A percentile compares a stretch with the other conserved stretches of the same genome.
These are phyloP conservation scores for Geotrichum fermentans DNA, from an alignment of 1,139 yeast genomes.

Conservation along the genomic window DNA sequence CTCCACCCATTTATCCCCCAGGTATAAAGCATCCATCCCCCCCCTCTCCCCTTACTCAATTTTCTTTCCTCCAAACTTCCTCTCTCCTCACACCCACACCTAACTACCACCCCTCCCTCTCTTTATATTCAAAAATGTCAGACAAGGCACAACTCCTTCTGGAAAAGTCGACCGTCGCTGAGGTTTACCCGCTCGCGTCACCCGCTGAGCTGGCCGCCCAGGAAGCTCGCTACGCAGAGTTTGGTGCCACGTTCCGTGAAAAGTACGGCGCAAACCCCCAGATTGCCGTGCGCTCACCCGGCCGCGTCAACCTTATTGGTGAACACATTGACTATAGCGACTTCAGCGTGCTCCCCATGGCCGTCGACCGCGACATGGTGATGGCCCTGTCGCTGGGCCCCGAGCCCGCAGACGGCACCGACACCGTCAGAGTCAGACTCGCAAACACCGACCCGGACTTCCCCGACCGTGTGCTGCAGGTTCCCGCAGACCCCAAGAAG, in stretches of 20 bases:
- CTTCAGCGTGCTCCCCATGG: slow-evolving; percentile 72
- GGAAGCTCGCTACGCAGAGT: slow-evolving; percentile 9
- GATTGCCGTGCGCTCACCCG: slow-evolving; percentile 61
- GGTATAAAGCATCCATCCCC: background rate
- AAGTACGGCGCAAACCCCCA: slow-evolving; percentile 32
- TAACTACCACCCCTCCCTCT: too few relatives aligned
- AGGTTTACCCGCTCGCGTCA: slow-evolving; percentile 16
- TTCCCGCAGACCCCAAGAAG: slow-evolving; percentile 43
- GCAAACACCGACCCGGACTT: slow-evolving; percentile 45
- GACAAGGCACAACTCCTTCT: slow-evolving; percentile 10
- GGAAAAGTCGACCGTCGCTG: slow-evolving; percentile 10
- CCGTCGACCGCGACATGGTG: slow-evolving; percentile 60
- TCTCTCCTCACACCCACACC: background rate
- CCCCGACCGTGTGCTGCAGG: slow-evolving; percentile 40
- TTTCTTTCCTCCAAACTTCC: background rate
- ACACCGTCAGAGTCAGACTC: slow-evolving; percentile 28
- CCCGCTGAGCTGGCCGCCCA: slow-evolving; percentile 8
- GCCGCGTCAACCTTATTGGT: slow-evolving; percentile 70
- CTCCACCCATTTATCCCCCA: too few relatives aligned
- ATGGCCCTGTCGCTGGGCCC: slow-evolving; percentile 44
- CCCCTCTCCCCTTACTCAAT: background rate
- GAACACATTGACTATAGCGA: slow-evolving; percentile 70
- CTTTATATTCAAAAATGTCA: too few relatives aligned
- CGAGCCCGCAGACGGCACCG: slow-evolving; percentile 8
- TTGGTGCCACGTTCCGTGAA: background rate